Base-by-base conservation (phyloP, 345 rosid species). In the Eucalyptus sp. region DNA sequence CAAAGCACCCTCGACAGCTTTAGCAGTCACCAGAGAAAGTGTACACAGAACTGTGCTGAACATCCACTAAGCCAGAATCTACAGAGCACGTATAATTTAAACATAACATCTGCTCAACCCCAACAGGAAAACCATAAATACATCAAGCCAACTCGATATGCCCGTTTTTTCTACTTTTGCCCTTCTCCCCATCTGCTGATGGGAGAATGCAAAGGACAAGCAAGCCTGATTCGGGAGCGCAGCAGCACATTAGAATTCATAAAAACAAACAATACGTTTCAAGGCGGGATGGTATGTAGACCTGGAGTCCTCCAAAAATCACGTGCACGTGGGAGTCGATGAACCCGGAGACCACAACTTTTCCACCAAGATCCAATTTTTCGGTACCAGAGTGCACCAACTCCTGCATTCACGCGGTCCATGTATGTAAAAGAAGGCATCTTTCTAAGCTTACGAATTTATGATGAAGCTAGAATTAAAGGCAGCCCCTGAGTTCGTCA, bases 291-390 rank as follows among this genome's bases (percentile, higher is more conserved):
- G 81, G 68, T 37, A 7, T 50, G 22, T 51, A 86, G 88, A 97
- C 99, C 99, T 96, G 97, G n/a, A 97, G 88, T 27, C 99, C 99
- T 37, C 96, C 98, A 51, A 20, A 89, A 88, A 96, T 90, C 24
- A 97, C 90, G 90, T 96, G 99, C 83, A 96, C 98, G 88, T 97
- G 99, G 71, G 99, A 97, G 93, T 97, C 99, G 90, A 97, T 94
- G 92, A 96, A 94, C 87, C 99, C 99, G 64, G 99, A 97, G 88
- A 97, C 95, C 87, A 97, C 95, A 89, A 96, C 86, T 91, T 95
- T 97, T 56, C 98, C 98, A 85, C 93, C 94, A 68, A 96, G 91
- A 93, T 97, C 92, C 94, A 96, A 43, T 92, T 89, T 93, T 91
- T 91, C 86, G 31, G 97, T 96, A 64, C 90, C 95, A 90, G 89